Conservation (phyloP, 495 filamentous ascomycete species). For the Neurospora pannonica region DNA sequence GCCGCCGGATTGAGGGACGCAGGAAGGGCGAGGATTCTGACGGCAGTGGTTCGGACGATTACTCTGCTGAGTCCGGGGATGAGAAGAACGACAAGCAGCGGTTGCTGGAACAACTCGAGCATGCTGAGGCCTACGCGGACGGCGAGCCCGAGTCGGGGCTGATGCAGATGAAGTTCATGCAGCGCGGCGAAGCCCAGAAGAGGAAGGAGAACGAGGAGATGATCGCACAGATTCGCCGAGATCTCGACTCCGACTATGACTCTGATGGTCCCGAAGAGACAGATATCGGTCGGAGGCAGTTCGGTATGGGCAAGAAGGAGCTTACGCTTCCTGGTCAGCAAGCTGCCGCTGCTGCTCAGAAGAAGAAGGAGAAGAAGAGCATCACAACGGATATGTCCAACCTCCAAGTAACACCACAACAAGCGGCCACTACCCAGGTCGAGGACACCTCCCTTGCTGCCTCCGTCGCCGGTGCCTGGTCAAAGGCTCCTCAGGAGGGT, state of each 20-base stretch:
- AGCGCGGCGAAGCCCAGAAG: slow-evolving; percentile 66
- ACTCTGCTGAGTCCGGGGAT: slow-evolving; percentile 40
- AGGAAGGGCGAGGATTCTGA: slow-evolving; percentile 44
- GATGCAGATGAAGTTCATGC: slow-evolving; percentile 83
- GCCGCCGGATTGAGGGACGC: slow-evolving; percentile 75
- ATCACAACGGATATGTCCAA: neutral
- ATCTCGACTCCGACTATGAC: slow-evolving; percentile 47
- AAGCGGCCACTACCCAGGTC: neutral
- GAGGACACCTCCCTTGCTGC: neutral
- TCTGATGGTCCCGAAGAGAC: slow-evolving; percentile 52
- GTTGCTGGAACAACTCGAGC: slow-evolving; percentile 51
- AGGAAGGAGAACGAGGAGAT: slow-evolving; percentile 75
- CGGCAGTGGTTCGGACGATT: slow-evolving; percentile 40
- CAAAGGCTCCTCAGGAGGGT: slow-evolving; percentile 14
- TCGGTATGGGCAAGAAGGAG: slow-evolving; percentile 40
- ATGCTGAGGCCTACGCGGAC: slow-evolving; percentile 27
- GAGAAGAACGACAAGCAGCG: slow-evolving; percentile 42
- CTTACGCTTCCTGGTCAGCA: slow-evolving; percentile 1
- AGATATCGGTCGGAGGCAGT: slow-evolving; percentile 55
- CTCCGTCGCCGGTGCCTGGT: slow-evolving; percentile 4
- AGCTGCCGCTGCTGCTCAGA: slow-evolving; percentile 4
- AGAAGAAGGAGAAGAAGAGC: slow-evolving; percentile 1
- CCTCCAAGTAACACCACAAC: neutral
- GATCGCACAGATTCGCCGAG: slow-evolving; percentile 62
- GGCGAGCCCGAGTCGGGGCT: slow-evolving; percentile 39